Evolutionary conservation across 768 basidiomycete genomes (phyloP).

Genomic region (Leccinum rimulosum): DNA sequence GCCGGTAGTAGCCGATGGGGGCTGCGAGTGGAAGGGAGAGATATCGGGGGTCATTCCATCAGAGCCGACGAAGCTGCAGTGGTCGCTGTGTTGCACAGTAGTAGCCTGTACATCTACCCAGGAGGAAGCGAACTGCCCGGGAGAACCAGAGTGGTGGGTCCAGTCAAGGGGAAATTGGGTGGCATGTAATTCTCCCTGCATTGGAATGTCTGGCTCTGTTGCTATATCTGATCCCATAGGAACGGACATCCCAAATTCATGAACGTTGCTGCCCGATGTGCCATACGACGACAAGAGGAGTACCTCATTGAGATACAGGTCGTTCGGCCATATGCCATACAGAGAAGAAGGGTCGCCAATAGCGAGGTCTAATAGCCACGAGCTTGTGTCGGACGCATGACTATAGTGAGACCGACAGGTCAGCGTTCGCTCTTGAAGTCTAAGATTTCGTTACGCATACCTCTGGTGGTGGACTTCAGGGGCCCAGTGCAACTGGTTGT

Average conservation of each 20-base stretch:
- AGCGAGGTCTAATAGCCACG: conserved; percentile 1
- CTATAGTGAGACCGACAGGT: background rate
- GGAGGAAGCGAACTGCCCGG: conserved; percentile 1
- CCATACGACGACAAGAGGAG: background rate
- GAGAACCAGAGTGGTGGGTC: background rate
- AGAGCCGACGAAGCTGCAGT: background rate
- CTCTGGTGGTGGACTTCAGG: conserved; percentile 1
- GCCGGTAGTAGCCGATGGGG: background rate
- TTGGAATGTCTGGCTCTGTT: conserved; percentile 4
- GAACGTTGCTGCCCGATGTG: background rate
- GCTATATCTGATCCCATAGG: background rate
- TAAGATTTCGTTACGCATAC: conserved; percentile 8
- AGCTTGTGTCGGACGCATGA: background rate
- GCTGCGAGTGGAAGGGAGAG: background rate
- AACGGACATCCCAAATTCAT: background rate
- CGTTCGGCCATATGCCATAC: background rate
- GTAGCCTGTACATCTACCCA: conserved; percentile 1
- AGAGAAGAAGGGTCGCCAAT: background rate
- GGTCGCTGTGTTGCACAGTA: background rate
- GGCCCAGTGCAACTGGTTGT: background rate
- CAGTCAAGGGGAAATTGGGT: background rate
- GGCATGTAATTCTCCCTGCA: background rate
- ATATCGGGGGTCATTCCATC: background rate
- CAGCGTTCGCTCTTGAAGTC: background rate
- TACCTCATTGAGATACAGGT: background rate